phyloP scores from a whole-genome alignment of 116 monocot species.

The Trichopus zeylanicus region DNA sequence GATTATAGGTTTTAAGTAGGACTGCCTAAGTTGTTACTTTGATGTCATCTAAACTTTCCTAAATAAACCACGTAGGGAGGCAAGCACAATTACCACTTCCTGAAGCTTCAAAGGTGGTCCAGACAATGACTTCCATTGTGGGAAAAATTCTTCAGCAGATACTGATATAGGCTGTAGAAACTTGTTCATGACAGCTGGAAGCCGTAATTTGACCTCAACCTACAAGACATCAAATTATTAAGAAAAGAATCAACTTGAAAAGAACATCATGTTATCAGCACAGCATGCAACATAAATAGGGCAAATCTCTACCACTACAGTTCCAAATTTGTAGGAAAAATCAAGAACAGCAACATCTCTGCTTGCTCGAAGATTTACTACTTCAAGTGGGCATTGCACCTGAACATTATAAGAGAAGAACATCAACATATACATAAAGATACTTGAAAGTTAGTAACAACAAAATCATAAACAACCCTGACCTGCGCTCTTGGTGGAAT shows the following conservation, averaged over 20 bases:
- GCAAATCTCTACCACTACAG: conserved; percentile 31
- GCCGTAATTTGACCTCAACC: conserved; percentile 75
- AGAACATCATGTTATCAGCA: not conserved
- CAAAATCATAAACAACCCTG: not conserved
- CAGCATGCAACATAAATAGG: not conserved
- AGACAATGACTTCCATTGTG: conserved; percentile 85
- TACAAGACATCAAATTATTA: conserved; percentile 10
- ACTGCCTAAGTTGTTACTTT: no score
- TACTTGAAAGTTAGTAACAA: not conserved
- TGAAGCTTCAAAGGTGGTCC: conserved; percentile 94
- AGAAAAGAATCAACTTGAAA: not conserved
- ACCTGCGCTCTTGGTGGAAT: conserved; percentile 99
- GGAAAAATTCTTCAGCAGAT: conserved; percentile 86
- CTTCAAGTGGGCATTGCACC: conserved; percentile 98
- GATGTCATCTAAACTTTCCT: not conserved
- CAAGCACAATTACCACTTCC: conserved; percentile 62
- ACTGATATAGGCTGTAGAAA: conserved; percentile 76
- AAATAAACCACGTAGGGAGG: not conserved
- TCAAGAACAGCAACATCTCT: conserved; percentile 94
- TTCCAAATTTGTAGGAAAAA: conserved; percentile 81
- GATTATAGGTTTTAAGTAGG: no score
- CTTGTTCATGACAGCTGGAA: conserved; percentile 82
- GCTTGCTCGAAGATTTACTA: conserved; percentile 85
- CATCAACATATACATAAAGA: not conserved
- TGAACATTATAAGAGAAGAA: conserved; percentile 15